Base-by-base conservation (phyloP, 2,329 filamentous ascomycete genomes). In the Tolypocladium nubicola region DNA sequence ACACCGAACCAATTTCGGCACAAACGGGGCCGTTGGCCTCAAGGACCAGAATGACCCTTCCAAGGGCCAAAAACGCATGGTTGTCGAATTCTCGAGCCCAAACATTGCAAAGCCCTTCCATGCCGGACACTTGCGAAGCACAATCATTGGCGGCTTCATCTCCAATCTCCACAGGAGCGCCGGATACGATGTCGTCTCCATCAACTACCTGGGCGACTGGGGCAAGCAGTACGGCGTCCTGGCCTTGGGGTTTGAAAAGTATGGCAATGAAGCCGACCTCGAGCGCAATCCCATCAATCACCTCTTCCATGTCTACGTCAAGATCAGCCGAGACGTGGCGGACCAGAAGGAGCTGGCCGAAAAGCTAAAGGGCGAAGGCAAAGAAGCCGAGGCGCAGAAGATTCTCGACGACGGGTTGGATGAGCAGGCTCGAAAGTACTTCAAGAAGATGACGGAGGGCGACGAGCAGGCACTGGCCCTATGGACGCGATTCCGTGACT, bases 151-250 rank as follows among this genome's bases (percentile, higher is more conserved):
- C 38, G 79, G 83, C 1, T 88, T 87, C 66, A 70, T 89, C 33
- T 75, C 84, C 3, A 88, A 88, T 62, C 68, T 89, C 4, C 84
- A 88, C 63, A 73, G 84, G 61, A 76, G 73, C 11, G 83, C 83
- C 59, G 87, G 86, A 6, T 89, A 84, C 83, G 79, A 89, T 8
- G 84, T 88, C 1, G 70, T 82, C 35, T 77, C 82, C 33, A 81
- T 89, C 75, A 89, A 89, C 68, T 89, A 89, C 64, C 74, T 89
- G 0, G 87, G 87, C 6, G 87, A 90, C 64, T 89, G 87, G 86
- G 87, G 87, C 1, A 87, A 87, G 70, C 84, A 87, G 63, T 85
- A 78, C 21, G 78, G 78, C 41, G 76, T 89, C 0, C 73, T 89
- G 35, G 83, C 83, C 1, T 76, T 87, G 14, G 87, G 85, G 0